These are phyloP conservation scores for Fraxinus sp. DNA, from an alignment of 305 asterid species.

Conservation along the genomic window DNA sequence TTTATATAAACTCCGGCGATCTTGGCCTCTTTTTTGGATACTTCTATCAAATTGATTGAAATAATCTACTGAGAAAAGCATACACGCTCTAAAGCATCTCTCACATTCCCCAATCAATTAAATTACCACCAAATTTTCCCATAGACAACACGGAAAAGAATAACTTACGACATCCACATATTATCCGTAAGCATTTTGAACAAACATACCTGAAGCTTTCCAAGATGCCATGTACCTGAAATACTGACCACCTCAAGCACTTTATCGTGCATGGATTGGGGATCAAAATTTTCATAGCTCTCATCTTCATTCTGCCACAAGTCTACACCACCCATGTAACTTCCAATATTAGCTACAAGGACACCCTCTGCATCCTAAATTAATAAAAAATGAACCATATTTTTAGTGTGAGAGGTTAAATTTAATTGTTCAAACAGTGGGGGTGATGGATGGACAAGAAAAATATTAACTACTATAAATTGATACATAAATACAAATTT, in stretches of 20 bases:
- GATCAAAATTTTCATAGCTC: constrained; percentile 80
- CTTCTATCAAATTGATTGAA: neutral
- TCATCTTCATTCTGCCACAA: constrained; percentile 98
- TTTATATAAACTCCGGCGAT: neutral
- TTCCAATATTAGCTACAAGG: constrained; percentile 90
- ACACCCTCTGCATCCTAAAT: constrained; percentile 94
- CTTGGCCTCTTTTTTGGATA: constrained; percentile 3
- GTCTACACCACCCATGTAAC: constrained; percentile 99
- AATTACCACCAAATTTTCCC: constrained; percentile 8
- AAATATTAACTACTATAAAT: neutral
- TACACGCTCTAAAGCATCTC: neutral
- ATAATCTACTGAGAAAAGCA: neutral
- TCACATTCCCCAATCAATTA: constrained; percentile 2
- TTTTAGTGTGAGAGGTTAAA: constrained; percentile 17
- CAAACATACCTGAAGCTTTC: constrained; percentile 81
- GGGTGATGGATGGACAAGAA: neutral
- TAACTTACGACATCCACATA: constrained; percentile 12
- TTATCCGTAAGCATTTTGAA: constrained; percentile 5
- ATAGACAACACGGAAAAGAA: neutral
- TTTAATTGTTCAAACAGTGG: neutral
- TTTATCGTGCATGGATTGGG: constrained; percentile 97
- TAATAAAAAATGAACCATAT: constrained; percentile 15
- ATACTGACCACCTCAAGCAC: constrained; percentile 94
- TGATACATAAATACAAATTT: neutral
- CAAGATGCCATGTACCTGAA: constrained; percentile 97